Conservation (phyloP, 1,284 basidiomycete species). For the Phellinidium pouzarii region DNA sequence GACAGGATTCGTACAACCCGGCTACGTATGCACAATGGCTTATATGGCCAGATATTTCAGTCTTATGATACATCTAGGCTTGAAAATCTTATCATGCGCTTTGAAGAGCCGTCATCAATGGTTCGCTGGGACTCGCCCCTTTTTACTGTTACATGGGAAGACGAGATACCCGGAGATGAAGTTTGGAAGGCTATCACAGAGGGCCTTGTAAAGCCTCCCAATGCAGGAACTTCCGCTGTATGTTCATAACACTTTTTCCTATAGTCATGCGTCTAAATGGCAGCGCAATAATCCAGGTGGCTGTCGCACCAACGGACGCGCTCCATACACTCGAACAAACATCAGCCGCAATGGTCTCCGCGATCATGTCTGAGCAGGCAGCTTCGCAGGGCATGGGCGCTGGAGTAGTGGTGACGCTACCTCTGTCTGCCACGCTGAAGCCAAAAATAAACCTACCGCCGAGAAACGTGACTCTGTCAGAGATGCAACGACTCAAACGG, state of each 20-base stretch:
- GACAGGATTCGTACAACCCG: slow-evolving; percentile 46
- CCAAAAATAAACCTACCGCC: slow-evolving; percentile 51
- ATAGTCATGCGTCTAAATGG: slow-evolving; percentile 9
- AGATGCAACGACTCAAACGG: slow-evolving; percentile 80
- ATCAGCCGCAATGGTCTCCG: slow-evolving; percentile 58
- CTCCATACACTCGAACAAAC: slow-evolving; percentile 73
- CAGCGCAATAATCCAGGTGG: slow-evolving; percentile 39
- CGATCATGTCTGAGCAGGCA: slow-evolving; percentile 56
- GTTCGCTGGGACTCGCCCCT: slow-evolving; percentile 96
- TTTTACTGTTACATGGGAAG: slow-evolving; percentile 79
- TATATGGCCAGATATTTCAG: neutral
- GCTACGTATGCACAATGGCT: slow-evolving; percentile 57
- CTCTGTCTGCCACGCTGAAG: slow-evolving; percentile 36
- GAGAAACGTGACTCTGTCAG: slow-evolving; percentile 70
- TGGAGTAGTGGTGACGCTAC: slow-evolving; percentile 50
- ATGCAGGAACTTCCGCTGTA: slow-evolving; percentile 78
- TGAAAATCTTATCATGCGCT: slow-evolving; percentile 84
- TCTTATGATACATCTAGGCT: slow-evolving; percentile 44
- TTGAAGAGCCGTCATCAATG: slow-evolving; percentile 95
- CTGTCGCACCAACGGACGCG: slow-evolving; percentile 77
- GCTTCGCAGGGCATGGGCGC: slow-evolving; percentile 31
- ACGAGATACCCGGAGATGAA: slow-evolving; percentile 57
- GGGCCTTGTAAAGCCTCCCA: slow-evolving; percentile 80
- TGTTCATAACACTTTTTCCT: slow-evolving; percentile 23
- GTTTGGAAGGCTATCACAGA: slow-evolving; percentile 82